Percentiles rank a stretch among this genome's conserved stretches.
Conservation (phyloP, 768 basidiomycete species). For the Leccinum rimulosum region DNA sequence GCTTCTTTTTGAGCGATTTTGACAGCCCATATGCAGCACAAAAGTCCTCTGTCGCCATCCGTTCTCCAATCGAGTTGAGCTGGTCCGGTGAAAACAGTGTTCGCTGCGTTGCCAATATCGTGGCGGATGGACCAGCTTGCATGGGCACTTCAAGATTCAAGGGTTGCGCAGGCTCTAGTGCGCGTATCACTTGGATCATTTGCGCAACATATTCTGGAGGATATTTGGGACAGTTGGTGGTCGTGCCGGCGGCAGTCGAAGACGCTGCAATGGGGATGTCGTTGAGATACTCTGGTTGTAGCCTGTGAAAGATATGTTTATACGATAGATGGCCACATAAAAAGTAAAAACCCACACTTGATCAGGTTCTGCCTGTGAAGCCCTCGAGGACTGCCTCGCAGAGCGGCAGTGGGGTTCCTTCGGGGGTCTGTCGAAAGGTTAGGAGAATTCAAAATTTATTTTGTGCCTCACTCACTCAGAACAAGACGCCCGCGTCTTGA, state of each 20-base stretch:
- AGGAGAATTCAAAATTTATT: background rate
- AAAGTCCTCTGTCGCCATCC: background rate
- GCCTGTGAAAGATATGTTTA: slow-evolving; percentile 37
- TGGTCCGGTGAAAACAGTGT: background rate
- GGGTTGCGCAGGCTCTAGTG: background rate
- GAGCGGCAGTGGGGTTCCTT: slow-evolving; percentile 32
- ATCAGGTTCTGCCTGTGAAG: slow-evolving; percentile 45
- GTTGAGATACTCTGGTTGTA: slow-evolving; percentile 84
- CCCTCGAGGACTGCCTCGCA: slow-evolving; percentile 19
- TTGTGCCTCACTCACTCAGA: slow-evolving; percentile 20
- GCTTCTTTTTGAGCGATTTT: background rate
- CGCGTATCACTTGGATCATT: background rate
- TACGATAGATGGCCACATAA: slow-evolving; percentile 3
- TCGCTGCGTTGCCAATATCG: background rate
- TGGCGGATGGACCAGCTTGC: background rate
- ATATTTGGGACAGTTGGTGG: background rate
- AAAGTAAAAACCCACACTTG: slow-evolving; percentile 49
- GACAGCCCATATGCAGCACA: background rate
- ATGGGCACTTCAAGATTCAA: background rate
- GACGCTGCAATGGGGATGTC: slow-evolving; percentile 76
- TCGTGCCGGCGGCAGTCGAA: no score
- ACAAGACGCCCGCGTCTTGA: slow-evolving; percentile 6
- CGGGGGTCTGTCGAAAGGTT: slow-evolving; percentile 11
- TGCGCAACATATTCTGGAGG: background rate
- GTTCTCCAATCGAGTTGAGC: background rate